A percentile compares a stretch with the other conserved stretches of the same genome.
phyloP scores from a whole-genome alignment of 1,284 basidiomycete genomes.

The Ceratobasidium papillatum region DNA sequence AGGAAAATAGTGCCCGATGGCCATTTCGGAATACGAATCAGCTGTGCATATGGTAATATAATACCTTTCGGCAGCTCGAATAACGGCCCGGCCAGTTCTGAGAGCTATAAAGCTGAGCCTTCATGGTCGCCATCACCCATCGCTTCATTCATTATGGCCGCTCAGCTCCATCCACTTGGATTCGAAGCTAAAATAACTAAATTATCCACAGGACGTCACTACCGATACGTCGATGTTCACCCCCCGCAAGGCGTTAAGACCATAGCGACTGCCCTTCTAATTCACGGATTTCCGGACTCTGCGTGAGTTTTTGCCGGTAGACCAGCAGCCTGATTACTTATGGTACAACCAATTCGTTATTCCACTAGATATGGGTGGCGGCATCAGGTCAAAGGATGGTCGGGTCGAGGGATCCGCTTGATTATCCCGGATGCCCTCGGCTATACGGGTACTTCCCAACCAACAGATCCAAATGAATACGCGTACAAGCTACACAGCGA shows the following conservation, averaged over 20 bases:
- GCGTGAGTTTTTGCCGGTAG: conserved; percentile 3
- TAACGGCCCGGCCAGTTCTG: too few species aligned
- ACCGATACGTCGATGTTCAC: conserved; percentile 13
- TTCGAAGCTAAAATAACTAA: conserved; percentile 4
- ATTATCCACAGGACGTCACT: conserved; percentile 3
- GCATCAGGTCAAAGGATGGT: conserved; percentile 26
- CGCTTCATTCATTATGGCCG: background rate
- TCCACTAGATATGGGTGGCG: conserved; percentile 17
- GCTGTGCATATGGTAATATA: too few species aligned
- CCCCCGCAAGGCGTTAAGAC: conserved; percentile 9
- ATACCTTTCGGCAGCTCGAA: too few species aligned
- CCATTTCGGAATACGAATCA: too few species aligned
- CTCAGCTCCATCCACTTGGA: conserved; percentile 6
- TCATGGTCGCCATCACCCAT: too few species aligned
- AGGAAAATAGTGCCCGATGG: too few species aligned
- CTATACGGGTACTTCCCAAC: conserved; percentile 16
- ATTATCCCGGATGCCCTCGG: conserved; percentile 18
- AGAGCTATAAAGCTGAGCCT: too few species aligned
- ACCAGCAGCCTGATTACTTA: background rate
- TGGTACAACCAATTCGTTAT: background rate
- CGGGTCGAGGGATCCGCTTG: conserved; percentile 3
- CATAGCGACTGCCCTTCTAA: background rate
- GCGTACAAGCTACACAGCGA: background rate
- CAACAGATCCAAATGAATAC: background rate
- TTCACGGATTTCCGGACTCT: conserved; percentile 28